These are phyloP conservation scores for Sanghuangporus weigelae DNA, from an alignment of 1,284 basidiomycete genomes.

Conservation along the genomic window DNA sequence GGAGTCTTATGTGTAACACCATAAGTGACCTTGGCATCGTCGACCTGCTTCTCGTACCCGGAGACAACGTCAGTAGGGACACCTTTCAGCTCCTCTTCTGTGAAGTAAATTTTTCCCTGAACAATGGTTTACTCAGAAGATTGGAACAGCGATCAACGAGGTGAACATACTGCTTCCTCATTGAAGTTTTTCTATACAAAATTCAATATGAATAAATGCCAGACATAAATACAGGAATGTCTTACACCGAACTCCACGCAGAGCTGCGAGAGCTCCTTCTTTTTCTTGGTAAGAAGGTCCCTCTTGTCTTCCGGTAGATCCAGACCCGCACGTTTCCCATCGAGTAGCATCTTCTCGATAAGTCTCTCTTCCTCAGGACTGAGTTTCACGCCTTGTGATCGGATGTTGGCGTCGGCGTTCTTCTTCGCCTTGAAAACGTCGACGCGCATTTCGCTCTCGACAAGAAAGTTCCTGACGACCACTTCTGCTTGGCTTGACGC, in stretches of 20 bases:
- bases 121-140: background rate
- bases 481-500: constrained; percentile 69
- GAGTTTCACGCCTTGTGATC: constrained; percentile 51
- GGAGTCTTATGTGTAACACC: constrained; percentile 70
- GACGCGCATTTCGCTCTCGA: constrained; percentile 70
- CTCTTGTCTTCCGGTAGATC: constrained; percentile 63
- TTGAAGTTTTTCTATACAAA: constrained; percentile 75
- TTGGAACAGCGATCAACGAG: background rate
- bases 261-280: constrained; percentile 65
- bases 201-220: background rate
- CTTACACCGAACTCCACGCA: constrained; percentile 71
- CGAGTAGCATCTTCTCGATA: constrained; percentile 72
- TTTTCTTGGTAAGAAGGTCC: constrained; percentile 48
- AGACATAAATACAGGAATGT: constrained; percentile 9
- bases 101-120: constrained; percentile 63
- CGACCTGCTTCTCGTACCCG: constrained; percentile 61
- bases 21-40: constrained; percentile 52
- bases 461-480: constrained; percentile 58
- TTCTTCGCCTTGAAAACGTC: constrained; percentile 72
- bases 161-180: constrained; percentile 62
- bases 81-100: constrained; percentile 68
- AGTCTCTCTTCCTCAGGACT: constrained; percentile 65
- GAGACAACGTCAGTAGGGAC: constrained; percentile 73
- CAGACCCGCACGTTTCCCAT: constrained; percentile 71
- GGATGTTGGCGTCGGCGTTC: constrained; percentile 63